Conservation (phyloP, 148 eudicot species). For the Silene latifolia region DNA sequence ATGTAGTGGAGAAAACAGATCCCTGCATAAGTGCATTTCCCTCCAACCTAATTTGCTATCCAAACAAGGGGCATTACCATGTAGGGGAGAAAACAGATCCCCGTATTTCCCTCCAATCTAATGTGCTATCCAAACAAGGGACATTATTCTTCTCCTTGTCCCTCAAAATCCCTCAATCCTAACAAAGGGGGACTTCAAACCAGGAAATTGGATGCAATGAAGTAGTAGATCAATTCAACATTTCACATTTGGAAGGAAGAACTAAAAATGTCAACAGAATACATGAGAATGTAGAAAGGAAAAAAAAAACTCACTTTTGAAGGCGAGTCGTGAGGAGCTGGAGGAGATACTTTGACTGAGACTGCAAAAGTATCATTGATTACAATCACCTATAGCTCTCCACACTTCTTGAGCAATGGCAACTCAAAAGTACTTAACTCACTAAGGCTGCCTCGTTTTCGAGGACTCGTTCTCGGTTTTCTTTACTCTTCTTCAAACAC, state of each 20-base stretch:
- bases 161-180: not conserved
- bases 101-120: not conserved
- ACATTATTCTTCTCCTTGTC: not conserved
- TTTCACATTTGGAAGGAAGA: not conserved
- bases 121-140: not conserved
- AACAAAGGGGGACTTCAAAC: not conserved
- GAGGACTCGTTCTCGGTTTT: not conserved
- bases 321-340: conserved; percentile 65
- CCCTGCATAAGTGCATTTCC: no score
- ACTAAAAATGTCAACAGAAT: not conserved
- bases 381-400: conserved; percentile 14
- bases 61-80: not conserved
- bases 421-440: not conserved
- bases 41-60: no score
- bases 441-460: not conserved
- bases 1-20: no score
- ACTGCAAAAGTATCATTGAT: conserved; percentile 70
- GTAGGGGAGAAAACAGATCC: not conserved
- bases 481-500: not conserved
- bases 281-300: not conserved
- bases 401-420: not conserved
- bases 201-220: not conserved
- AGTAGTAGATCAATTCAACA: not conserved
- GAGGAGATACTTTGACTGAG: conserved; percentile 77
- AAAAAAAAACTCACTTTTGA: conserved; percentile 45